Evolutionary conservation across 306 rosid species (phyloP).

Genomic region (Quercus suber): DNA sequence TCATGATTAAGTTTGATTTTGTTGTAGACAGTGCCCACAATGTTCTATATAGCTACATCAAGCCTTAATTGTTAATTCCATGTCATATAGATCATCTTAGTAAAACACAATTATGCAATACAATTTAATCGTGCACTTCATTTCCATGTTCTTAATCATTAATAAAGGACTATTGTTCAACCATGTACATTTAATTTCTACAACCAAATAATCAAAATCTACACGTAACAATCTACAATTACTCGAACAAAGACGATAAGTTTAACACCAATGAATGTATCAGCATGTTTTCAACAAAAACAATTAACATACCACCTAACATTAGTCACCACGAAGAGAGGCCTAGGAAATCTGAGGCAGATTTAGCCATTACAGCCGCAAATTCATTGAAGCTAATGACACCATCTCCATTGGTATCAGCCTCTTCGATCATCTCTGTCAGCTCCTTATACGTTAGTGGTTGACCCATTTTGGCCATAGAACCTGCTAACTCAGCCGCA

Average conservation of each 20-base stretch:
- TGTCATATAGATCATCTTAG: too few relatives aligned
- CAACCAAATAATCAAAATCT: too few relatives aligned
- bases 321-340: constrained; percentile 22
- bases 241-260: not conserved
- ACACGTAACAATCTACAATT: not conserved
- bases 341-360: constrained; percentile 65
- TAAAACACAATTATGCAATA: too few relatives aligned
- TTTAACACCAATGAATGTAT: not conserved
- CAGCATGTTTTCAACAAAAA: not conserved
- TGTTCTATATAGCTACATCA: too few relatives aligned
- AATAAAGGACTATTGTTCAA: too few relatives aligned
- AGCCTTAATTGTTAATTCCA: too few relatives aligned
- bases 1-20: too few relatives aligned
- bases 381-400: constrained; percentile 76
- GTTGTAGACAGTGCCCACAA: too few relatives aligned
- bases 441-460: constrained; percentile 69
- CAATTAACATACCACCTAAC: not conserved
- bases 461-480: constrained; percentile 91
- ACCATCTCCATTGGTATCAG: constrained; percentile 79
- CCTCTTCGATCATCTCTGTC: constrained; percentile 81
- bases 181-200: too few relatives aligned
- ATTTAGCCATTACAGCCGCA: constrained; percentile 60
- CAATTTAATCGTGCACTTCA: too few relatives aligned
- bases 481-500: constrained; percentile 70
- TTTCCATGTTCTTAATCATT: too few relatives aligned